Percentiles rank a stretch among this genome's conserved stretches.
Evolutionary conservation across 345 rosid genomes (phyloP).

Genomic region (Noccaea caerulescens): DNA sequence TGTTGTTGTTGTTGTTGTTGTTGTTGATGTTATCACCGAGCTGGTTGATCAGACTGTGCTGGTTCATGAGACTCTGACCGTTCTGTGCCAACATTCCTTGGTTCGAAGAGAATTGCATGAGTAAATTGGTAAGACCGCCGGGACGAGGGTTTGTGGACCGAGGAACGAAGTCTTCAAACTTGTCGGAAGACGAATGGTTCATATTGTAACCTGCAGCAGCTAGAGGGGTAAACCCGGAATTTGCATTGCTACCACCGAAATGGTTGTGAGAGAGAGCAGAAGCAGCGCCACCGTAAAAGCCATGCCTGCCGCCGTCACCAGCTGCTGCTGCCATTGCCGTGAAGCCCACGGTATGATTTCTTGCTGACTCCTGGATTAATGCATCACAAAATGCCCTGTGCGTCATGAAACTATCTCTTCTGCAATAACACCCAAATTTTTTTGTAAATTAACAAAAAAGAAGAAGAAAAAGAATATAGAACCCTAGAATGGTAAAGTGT

Average conservation of each 20-base stretch:
- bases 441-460: not conserved
- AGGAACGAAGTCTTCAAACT: slow-evolving; percentile 50
- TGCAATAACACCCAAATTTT: slow-evolving; percentile 34
- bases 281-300: slow-evolving; percentile 49
- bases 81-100: slow-evolving; percentile 39
- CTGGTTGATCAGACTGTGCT: slow-evolving; percentile 34
- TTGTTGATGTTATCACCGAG: slow-evolving; percentile 33
- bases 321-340: slow-evolving; percentile 44
- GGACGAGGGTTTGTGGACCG: slow-evolving; percentile 44
- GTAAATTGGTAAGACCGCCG: slow-evolving; percentile 39
- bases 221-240: slow-evolving; percentile 32
- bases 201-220: slow-evolving; percentile 39
- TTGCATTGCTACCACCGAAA: slow-evolving; percentile 27
- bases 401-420: slow-evolving; percentile 86
- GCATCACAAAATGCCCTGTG: slow-evolving; percentile 90
- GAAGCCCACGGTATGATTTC: slow-evolving; percentile 56
- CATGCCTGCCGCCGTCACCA: slow-evolving; percentile 43
- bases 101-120: slow-evolving; percentile 55
- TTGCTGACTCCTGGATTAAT: slow-evolving; percentile 68
- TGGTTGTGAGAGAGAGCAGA: slow-evolving; percentile 43
- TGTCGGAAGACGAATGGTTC: slow-evolving; percentile 40
- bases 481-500: slow-evolving; percentile 36
- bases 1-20: slow-evolving; percentile 27
- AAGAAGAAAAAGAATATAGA: slow-evolving; percentile 4
- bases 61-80: slow-evolving; percentile 41